These are phyloP conservation scores for Xylaria sp. DNA, from an alignment of 2,329 filamentous ascomycete genomes.

Conservation along the genomic window DNA sequence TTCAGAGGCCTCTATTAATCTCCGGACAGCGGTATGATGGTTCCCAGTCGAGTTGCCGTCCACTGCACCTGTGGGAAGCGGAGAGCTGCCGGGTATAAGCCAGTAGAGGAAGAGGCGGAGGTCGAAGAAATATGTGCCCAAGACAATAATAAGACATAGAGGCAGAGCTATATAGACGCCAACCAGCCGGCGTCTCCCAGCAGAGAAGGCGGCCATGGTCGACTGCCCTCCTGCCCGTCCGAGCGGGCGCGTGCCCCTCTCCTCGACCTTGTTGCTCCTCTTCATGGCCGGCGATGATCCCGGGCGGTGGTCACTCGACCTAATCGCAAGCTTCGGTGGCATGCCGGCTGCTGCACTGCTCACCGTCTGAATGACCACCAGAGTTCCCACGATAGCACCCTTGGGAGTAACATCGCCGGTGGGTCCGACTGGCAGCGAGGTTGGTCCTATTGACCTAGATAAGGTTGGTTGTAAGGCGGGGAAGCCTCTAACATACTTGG, in stretches of 20 bases:
- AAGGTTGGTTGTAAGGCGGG: slow-evolving; percentile 24
- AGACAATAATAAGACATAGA: slow-evolving; percentile 15
- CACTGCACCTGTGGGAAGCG: not conserved
- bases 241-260: slow-evolving; percentile 31
- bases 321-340: slow-evolving; percentile 23
- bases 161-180: slow-evolving; percentile 22
- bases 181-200: not conserved
- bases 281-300: slow-evolving; percentile 23
- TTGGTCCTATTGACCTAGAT: slow-evolving; percentile 10
- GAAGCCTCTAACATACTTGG: slow-evolving; percentile 16
- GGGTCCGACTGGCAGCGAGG: slow-evolving; percentile 6
- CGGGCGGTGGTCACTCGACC: slow-evolving; percentile 21
- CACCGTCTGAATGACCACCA: slow-evolving; percentile 25
- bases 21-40: not conserved
- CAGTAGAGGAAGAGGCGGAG: slow-evolving; percentile 12
- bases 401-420: slow-evolving; percentile 10
- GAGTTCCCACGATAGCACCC: slow-evolving; percentile 13
- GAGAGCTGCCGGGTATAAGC: slow-evolving; percentile 16
- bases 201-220: not conserved
- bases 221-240: not conserved
- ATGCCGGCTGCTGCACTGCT: slow-evolving; percentile 24
- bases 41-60: slow-evolving; percentile 11
- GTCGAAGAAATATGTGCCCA: slow-evolving; percentile 2
- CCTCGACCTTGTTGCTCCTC: not conserved
- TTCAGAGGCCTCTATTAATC: slow-evolving; percentile 6